phyloP scores from a whole-genome alignment of 2,329 filamentous ascomycete genomes.

The Neophaeococcomyces aloes region DNA sequence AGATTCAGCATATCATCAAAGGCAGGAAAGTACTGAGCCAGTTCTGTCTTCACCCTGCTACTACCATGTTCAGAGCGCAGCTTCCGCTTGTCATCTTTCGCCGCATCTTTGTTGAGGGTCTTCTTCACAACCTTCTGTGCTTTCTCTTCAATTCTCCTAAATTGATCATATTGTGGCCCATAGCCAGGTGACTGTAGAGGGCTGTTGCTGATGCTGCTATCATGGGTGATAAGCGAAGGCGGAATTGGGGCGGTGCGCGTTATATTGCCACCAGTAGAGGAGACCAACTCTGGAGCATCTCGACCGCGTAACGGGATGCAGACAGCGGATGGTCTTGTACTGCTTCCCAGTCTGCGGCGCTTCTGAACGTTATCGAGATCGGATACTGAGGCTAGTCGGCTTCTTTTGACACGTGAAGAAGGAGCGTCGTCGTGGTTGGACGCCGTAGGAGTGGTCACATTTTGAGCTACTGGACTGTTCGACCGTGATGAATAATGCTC shows the following conservation, averaged over 20 bases:
- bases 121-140: slow-evolving; percentile 17
- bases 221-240: slow-evolving; percentile 2
- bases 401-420: slow-evolving; percentile 5
- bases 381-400: slow-evolving; percentile 5
- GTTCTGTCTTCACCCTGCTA: slow-evolving; percentile 77
- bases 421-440: slow-evolving; percentile 8
- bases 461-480: slow-evolving; percentile 19
- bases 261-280: slow-evolving; percentile 1
- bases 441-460: slow-evolving; percentile 16
- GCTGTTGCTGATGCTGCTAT: slow-evolving; percentile 7
- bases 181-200: slow-evolving; percentile 15
- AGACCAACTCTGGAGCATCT: slow-evolving; percentile 7
- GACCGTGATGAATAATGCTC: slow-evolving; percentile 1
- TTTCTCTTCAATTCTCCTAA: slow-evolving; percentile 20
- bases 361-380: slow-evolving; percentile 15
- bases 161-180: slow-evolving; percentile 22
- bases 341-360: slow-evolving; percentile 16
- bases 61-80: slow-evolving; percentile 75
- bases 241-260: slow-evolving; percentile 6
- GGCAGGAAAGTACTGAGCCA: slow-evolving; percentile 81
- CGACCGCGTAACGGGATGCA: slow-evolving; percentile 21
- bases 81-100: slow-evolving; percentile 55
- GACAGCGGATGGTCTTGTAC: slow-evolving; percentile 13
- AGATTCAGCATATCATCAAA: slow-evolving; percentile 92
- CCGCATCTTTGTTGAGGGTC: slow-evolving; percentile 4